Conservation (phyloP, 257 asterid genomes). For the Salvia splendens region DNA sequence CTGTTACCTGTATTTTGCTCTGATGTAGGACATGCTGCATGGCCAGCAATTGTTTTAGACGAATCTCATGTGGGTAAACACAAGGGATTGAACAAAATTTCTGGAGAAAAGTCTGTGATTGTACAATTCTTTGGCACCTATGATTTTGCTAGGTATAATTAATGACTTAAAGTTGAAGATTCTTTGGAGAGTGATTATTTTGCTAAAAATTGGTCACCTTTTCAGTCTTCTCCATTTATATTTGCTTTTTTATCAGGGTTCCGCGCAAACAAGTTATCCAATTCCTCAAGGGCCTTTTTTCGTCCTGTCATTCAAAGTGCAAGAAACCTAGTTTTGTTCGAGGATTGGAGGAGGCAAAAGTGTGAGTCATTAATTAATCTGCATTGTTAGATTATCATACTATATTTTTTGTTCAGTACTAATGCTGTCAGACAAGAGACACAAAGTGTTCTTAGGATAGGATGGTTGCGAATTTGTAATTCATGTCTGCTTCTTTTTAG, state of each 20-base stretch:
- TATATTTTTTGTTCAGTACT: constrained; percentile 11
- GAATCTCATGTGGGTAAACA: constrained; percentile 69
- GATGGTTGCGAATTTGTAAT: constrained; percentile 21
- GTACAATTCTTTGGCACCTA: constrained; percentile 99
- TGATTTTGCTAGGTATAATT: constrained; percentile 91
- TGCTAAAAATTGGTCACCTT: constrained; percentile 21
- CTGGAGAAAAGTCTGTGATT: constrained; percentile 78
- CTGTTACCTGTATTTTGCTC: constrained; percentile 28
- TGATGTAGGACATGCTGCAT: constrained; percentile 87
- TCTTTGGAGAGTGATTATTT: constrained; percentile 21
- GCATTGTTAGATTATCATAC: constrained; percentile 23
- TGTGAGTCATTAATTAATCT: constrained; percentile 51
- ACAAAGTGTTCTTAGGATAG: constrained; percentile 23
- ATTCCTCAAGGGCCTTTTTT: constrained; percentile 87
- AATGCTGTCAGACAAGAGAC: constrained; percentile 23
- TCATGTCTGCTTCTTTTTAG: constrained; percentile 3
- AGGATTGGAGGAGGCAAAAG: constrained; percentile 90
- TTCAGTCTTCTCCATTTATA: constrained; percentile 29
- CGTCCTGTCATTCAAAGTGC: constrained; percentile 89
- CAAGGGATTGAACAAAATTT: constrained; percentile 67
- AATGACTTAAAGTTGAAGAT: constrained; percentile 14
- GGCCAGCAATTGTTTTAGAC: constrained; percentile 94
- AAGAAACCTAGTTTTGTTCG: constrained; percentile 67
- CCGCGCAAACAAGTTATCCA: constrained; percentile 69
- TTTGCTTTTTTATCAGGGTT: constrained; percentile 56